These are phyloP conservation scores for Wallacemonas sp. DNA, from an alignment of 208 protist genomes.

Conservation along the genomic window DNA sequence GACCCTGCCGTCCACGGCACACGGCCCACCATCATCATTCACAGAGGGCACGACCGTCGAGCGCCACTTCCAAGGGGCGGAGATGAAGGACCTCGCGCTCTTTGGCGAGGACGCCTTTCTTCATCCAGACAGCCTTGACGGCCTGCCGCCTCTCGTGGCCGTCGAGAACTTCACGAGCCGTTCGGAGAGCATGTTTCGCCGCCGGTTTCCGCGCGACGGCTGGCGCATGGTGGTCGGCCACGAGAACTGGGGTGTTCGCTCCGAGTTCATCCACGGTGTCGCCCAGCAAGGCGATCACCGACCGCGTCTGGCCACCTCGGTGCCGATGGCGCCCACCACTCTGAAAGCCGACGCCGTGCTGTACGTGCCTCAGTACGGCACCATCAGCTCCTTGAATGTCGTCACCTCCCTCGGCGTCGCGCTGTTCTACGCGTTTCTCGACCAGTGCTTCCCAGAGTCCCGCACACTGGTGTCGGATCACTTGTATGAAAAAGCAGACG, in stretches of 20 bases:
- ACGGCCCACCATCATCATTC: background rate
- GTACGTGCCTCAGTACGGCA: constrained; percentile 90
- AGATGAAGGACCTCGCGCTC: constrained; percentile 18
- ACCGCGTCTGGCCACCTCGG: background rate
- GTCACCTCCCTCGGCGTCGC: constrained; percentile 86
- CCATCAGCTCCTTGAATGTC: constrained; percentile 90
- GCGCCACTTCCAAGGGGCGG: background rate
- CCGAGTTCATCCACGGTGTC: constrained; percentile 33
- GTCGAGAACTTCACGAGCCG: constrained; percentile 83
- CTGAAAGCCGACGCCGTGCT: constrained; percentile 40
- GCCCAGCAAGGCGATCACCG: background rate
- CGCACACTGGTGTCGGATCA: constrained; percentile 25
- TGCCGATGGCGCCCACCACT: background rate
- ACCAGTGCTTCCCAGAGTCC: constrained; percentile 46
- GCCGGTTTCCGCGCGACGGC: constrained; percentile 35
- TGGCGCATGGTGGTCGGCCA: constrained; percentile 76
- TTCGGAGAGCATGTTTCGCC: constrained; percentile 61
- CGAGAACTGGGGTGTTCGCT: constrained; percentile 84
- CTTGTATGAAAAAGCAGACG: background rate
- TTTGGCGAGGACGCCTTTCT: constrained; percentile 53
- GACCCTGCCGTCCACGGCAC: background rate
- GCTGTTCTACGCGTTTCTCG: constrained; percentile 79
- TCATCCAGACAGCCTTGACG: background rate
- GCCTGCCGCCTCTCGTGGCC: constrained; percentile 51
- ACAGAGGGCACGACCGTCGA: background rate